Base-by-base conservation (phyloP, 805 yeast species). In the Starmerella geochares region DNA sequence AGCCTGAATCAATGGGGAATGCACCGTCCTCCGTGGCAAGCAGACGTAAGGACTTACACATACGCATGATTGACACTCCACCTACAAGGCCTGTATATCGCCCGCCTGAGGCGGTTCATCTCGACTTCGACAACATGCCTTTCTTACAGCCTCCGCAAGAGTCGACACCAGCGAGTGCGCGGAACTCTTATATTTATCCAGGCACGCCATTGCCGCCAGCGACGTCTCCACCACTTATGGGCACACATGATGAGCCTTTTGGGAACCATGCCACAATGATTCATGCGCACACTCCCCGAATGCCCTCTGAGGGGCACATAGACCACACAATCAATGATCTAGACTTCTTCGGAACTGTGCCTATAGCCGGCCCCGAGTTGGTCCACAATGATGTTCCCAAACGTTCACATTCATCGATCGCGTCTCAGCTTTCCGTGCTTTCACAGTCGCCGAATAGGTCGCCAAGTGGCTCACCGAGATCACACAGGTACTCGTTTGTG, bases 121-220 rank as follows among this genome's bases (percentile, higher is more conserved):
- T 50, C 7, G 53, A 54, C 29, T 37, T 54, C 17, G 48, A 51
- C n/a, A 40, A 46, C 10, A 51, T 54, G 49, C 57, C 57, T 2
- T 43, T 51, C n/a, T 20, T 54, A 31, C 24, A 42, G 24, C 48
- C 46, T 9, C 33, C 44, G 7, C 44, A 25, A 16, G 16, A 25
- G 7, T 27, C 44, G 43, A 32, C 14, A 3, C 11, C 17, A 13
- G 29, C 44, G 1, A 29, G 21, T 23, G 39, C 2, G 13, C n/a
- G n/a, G n/a, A n/a, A n/a, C n/a, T 10, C 4, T 3, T 21, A 16
- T n/a, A 16, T 23, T n/a, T 16, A 21, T 13, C 39, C 48, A 1
- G 44, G 27, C 6, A n/a, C 50, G 20, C 50, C 46, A 5, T 20
- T 31, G 1, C 44, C 44, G 3, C 53, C 46, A 8, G 39, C 35